Evolutionary conservation across 208 protist species (phyloP).

Genomic region (Perkinsela sp.): DNA sequence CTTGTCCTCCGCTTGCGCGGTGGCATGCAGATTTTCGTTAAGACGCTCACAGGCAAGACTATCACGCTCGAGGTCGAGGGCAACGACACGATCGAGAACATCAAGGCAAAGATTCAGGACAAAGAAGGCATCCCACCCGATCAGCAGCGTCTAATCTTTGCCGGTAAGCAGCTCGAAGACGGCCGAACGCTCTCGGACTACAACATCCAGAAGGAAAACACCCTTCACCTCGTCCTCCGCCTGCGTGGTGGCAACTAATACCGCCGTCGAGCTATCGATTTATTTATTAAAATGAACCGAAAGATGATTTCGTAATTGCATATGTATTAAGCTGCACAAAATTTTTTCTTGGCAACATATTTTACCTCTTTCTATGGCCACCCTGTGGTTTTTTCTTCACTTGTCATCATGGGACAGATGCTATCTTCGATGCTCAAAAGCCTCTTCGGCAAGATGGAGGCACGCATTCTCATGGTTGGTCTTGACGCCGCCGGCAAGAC

Average conservation of each 20-base stretch:
- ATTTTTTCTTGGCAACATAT: too few species aligned
- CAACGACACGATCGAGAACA: constrained; percentile 71
- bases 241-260: constrained; percentile 56
- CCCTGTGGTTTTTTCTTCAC: too few species aligned
- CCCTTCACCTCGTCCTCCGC: constrained; percentile 65
- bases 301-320: too few species aligned
- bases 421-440: constrained; percentile 27
- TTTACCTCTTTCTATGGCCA: too few species aligned
- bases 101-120: constrained; percentile 76
- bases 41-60: constrained; percentile 74
- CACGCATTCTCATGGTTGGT: constrained; percentile 88
- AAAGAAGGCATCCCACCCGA: constrained; percentile 74
- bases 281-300: too few species aligned
- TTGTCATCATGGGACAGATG: constrained; percentile 10
- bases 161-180: constrained; percentile 35
- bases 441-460: constrained; percentile 77
- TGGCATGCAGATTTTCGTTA: constrained; percentile 69
- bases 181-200: constrained; percentile 49
- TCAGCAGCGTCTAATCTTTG: constrained; percentile 70
- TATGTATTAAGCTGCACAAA: too few species aligned
- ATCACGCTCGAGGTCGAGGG: constrained; percentile 68
- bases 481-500: constrained; percentile 92
- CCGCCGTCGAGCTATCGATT: too few species aligned
- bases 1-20: constrained; percentile 83
- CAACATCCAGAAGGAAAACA: constrained; percentile 78